A percentile compares a stretch with the other conserved stretches of the same genome.
phyloP scores from a whole-genome alignment of 2,329 filamentous ascomycete species.

The Fusarium haematococcum region DNA sequence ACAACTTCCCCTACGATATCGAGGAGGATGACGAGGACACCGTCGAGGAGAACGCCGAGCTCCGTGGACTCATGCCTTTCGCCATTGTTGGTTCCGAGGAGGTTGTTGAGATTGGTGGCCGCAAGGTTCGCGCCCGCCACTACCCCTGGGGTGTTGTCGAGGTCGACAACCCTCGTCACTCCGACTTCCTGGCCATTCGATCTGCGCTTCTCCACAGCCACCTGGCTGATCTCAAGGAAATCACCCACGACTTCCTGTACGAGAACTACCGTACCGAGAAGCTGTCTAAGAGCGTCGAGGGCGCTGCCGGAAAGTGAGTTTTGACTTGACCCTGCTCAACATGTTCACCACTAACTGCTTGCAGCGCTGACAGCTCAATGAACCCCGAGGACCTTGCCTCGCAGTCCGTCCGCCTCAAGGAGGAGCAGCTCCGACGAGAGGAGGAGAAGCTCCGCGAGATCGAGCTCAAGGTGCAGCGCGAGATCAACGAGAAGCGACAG shows the following conservation, averaged over 20 bases:
- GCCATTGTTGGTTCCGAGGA: conserved; percentile 99
- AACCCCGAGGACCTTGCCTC: conserved; percentile 97
- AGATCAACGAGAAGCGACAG: conserved; percentile 99
- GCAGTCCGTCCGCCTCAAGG: conserved; percentile 98
- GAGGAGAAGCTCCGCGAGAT: conserved; percentile 99
- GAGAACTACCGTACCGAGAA: conserved; percentile 99
- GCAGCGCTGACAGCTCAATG: conserved; percentile 81
- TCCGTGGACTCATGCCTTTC: conserved; percentile 97
- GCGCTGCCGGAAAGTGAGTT: conserved; percentile 87
- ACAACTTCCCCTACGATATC: conserved; percentile 99
- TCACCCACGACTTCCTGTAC: conserved; percentile 99
- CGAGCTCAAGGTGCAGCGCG: conserved; percentile 98
- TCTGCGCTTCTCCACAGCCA: conserved; percentile 98
- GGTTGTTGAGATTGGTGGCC: conserved; percentile 91
- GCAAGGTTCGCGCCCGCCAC: conserved; percentile 92
- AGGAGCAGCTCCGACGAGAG: conserved; percentile 98
- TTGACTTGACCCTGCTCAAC: not conserved
- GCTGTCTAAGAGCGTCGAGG: conserved; percentile 98
- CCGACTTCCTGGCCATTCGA: conserved; percentile 96
- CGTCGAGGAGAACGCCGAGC: conserved; percentile 98
- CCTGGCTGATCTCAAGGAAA: conserved; percentile 98
- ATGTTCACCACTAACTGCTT: conserved; percentile 46
- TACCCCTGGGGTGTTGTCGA: conserved; percentile 99
- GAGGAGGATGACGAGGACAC: conserved; percentile 99
- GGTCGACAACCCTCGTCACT: conserved; percentile 98